Evolutionary conservation across 192 early-diverging fungal genomes (phyloP), one percentile per base, ranked within the genome.

Genomic region (Paraglomus brasilianum): DNA sequence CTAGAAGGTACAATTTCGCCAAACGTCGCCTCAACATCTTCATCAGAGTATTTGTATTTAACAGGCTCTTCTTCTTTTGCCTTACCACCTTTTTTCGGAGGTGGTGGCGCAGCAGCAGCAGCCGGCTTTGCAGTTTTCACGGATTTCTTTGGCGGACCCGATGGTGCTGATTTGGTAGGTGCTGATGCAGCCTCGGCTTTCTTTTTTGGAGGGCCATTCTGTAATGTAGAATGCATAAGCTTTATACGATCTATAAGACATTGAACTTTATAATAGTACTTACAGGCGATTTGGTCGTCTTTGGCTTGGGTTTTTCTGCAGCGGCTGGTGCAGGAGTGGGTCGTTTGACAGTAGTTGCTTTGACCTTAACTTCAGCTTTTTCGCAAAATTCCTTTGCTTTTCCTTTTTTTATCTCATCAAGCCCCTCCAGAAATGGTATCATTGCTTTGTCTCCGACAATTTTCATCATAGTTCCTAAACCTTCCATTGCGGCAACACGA

Each of bases 341-440:
- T 45, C 73, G 77, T 13, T 77, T 70, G 8, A 81, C 82, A 1
- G 86, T 66, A 5, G 82, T 76, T 15, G 74, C 79, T 59, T 89
- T 91, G 15, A 83, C 85, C 61, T 89, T 88, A 13, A 93, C 84
- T 0, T 89, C 91, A 1, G 96, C 96, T 81, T 94, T 92, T 24
- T 92, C 93, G 41, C 75, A 92, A 53, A 81, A 91, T 69, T 98
- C 96, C 69, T 82, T 87, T 38, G 98, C 85, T 80, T 98, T 98
- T 9, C 81, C 86, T 64, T 81, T 80, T 78, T 94, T 97, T 56
- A 91, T 86, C 74, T 93, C 88, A 67, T 98, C 98, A 42, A 99
- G 66, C 5, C 88, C 85, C 41, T 95, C 95, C 11, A 92, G 73
- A 75, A 87, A 92, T 0, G 85, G 75, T 56, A 91, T 66, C 72